Base-by-base conservation (phyloP, 495 filamentous ascomycete species). In the Neurospora sp. region DNA sequence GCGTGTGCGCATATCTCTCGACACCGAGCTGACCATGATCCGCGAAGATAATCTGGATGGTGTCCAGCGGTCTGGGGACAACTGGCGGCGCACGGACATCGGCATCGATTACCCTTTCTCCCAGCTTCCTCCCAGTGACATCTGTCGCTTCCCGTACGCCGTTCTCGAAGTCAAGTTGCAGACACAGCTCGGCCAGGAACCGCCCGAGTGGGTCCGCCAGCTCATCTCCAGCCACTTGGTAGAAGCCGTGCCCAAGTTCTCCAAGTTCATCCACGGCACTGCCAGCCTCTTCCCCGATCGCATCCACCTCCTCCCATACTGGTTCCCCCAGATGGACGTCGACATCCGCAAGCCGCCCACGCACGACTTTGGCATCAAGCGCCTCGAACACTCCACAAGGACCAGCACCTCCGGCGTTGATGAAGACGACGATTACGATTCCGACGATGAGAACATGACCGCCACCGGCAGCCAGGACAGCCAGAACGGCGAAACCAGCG, bases 71-170 rank as follows among this genome's bases (percentile, higher is more conserved):
- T 88, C 90, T 4, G 96, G 96, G 2, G 86, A 92, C 72, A 98
- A 97, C 83, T 99, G 96, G 96, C 89, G 96, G 43, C 90, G 96
- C 69, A 99, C 91, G 90, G 96, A 99, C 80, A 98, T 99, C 74
- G 96, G 96, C 1, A 94, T 98, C 74, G 96, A 99, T 79, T 97
- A 84, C 78, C 96, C 96, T 2, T 99, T 99, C 83, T 89, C 90
- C 5, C 95, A 98, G 80, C 84, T 99, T 37, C 92, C 93, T 2
- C 84, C 92, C 0, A 89, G 90, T 74, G 96, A 99, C 74, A 85
- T 96, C 71, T 92, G 94, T 73, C 89, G 93, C 37, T 99, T 99
- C 81, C 96, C 96, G 0, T 99, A 99, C 77, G 96, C 96, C 36
- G 90, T 99, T 34, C 86, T 99, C 40, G 96, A 99, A 80, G 96